Evolutionary conservation across 2,329 filamentous ascomycete genomes (phyloP).

Genomic region (Cytospora mali): DNA sequence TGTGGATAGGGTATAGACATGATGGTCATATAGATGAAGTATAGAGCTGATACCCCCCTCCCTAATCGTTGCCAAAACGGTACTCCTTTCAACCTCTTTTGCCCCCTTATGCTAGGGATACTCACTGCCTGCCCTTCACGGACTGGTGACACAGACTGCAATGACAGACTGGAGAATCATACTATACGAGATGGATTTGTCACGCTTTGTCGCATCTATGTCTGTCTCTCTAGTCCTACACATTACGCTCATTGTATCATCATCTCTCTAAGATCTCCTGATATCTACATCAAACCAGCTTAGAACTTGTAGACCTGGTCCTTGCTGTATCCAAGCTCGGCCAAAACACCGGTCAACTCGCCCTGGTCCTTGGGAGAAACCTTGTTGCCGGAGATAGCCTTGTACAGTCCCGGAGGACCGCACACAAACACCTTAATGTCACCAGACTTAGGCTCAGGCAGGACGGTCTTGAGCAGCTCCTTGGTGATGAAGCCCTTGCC

Average conservation of each 20-base stretch:
- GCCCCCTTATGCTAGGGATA: not conserved
- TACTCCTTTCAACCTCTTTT: not conserved
- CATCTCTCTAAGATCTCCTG: not conserved
- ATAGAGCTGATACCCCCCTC: not conserved
- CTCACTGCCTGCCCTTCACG: no score
- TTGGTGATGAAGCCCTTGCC: constrained; percentile 82
- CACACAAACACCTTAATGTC: constrained; percentile 98
- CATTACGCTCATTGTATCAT: not conserved
- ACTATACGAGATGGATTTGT: not conserved
- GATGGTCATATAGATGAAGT: not conserved
- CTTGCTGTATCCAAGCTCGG: constrained; percentile 72
- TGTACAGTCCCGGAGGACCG: constrained; percentile 90
- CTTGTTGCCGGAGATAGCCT: constrained; percentile 88
- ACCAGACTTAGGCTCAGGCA: constrained; percentile 87
- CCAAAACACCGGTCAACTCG: constrained; percentile 78
- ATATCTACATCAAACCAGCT: not conserved
- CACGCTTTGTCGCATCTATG: not conserved
- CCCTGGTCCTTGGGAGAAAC: constrained; percentile 92
- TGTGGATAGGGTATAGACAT: no score
- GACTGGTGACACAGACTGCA: not conserved
- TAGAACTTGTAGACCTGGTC: constrained; percentile 98
- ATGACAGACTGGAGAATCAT: not conserved
- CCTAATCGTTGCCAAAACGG: not conserved
- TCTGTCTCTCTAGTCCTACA: constrained; percentile 10
- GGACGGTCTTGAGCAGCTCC: constrained; percentile 90